Evolutionary conservation across 2,329 filamentous ascomycete genomes (phyloP).

Genomic region (Lachnellula subtilissima): DNA sequence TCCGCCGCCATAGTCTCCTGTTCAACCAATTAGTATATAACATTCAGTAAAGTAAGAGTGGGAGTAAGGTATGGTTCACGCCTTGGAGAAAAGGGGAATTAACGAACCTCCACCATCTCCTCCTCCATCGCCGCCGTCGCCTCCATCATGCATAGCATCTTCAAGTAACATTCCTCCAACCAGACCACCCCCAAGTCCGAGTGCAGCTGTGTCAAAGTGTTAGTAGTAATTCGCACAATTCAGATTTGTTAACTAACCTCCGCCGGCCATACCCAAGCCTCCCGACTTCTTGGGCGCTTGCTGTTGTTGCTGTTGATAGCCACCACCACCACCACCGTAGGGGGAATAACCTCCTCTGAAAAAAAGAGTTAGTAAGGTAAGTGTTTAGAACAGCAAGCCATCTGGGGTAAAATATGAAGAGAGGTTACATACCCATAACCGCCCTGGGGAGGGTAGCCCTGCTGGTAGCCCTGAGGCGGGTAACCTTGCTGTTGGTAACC

Average conservation of each 20-base stretch:
- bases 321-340: constrained; percentile 31
- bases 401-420: background rate
- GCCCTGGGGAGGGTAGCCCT: constrained; percentile 26
- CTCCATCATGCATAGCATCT: constrained; percentile 48
- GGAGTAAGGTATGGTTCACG: background rate
- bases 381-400: background rate
- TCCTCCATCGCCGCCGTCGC: constrained; percentile 8
- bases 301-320: constrained; percentile 26
- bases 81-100: background rate
- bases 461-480: constrained; percentile 34
- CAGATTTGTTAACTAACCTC: constrained; percentile 26
- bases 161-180: constrained; percentile 71
- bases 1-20: constrained; percentile 5
- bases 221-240: background rate
- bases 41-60: background rate
- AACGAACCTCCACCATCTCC: constrained; percentile 18
- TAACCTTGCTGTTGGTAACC: constrained; percentile 33
- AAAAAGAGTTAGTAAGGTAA: background rate
- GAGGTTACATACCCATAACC: background rate
- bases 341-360: constrained; percentile 20
- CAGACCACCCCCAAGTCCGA: constrained; percentile 77
- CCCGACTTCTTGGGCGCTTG: constrained; percentile 40
- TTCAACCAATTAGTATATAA: background rate
- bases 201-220: constrained; percentile 37
- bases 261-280: constrained; percentile 66